phyloP scores from a whole-genome alignment of 2,329 filamentous ascomycete genomes.

The Talaromyces sp. region DNA sequence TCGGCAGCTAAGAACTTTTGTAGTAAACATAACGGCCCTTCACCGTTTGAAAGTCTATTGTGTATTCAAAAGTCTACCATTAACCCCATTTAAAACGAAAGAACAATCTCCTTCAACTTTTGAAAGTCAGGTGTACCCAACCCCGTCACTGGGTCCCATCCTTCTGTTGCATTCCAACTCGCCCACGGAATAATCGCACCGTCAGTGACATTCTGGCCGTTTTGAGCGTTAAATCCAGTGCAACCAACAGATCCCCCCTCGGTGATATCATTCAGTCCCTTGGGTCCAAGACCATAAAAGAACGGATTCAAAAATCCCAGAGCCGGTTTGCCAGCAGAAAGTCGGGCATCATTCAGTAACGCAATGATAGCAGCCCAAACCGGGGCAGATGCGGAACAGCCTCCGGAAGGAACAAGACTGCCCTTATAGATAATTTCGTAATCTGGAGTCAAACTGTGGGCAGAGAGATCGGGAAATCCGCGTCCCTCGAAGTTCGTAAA shows the following conservation, averaged over 20 bases:
- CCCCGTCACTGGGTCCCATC: constrained; percentile 27
- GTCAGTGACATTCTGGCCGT: not conserved
- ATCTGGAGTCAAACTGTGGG: constrained; percentile 19
- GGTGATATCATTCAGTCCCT: constrained; percentile 44
- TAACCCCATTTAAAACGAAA: not conserved
- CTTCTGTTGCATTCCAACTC: constrained; percentile 8
- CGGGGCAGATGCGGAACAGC: constrained; percentile 49
- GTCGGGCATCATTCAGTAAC: constrained; percentile 57
- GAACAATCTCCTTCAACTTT: constrained; percentile 1
- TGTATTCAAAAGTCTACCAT: not conserved
- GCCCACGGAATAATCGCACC: not conserved
- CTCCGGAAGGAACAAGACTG: constrained; percentile 20
- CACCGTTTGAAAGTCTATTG: too few species aligned
- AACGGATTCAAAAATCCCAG: constrained; percentile 58
- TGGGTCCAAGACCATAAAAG: constrained; percentile 43
- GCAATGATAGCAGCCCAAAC: constrained; percentile 53
- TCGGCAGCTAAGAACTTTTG: not conserved
- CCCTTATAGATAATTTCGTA: not conserved
- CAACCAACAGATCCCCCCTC: constrained; percentile 43
- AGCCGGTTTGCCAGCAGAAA: constrained; percentile 43
- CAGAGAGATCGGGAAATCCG: constrained; percentile 37
- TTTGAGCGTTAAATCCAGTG: constrained; percentile 31
- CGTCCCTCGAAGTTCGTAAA: constrained; percentile 29
- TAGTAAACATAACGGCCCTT: not conserved
- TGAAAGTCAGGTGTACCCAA: constrained; percentile 22